These are phyloP conservation scores for Oryza brachyantha DNA, from an alignment of 176 grass and related monocot species.

Conservation along the genomic window DNA sequence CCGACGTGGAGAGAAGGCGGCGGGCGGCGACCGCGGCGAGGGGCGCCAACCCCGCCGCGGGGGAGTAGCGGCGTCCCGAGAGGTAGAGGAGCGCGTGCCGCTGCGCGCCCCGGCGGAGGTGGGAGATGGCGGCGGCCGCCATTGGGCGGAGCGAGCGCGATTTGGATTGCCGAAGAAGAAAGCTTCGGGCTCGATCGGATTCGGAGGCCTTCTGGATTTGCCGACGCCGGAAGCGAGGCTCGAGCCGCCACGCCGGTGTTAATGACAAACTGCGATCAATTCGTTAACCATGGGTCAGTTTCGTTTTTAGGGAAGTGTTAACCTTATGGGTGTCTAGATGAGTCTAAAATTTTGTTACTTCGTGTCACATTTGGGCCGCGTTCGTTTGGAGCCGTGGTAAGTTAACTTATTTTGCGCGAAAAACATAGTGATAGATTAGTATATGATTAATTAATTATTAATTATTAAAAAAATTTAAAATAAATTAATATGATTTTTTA, in stretches of 20 bases:
- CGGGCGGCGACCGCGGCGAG: slow-evolving; percentile 22
- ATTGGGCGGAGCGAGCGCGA: slow-evolving; percentile 27
- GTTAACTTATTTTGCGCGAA: too few species aligned
- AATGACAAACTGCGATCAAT: neutral
- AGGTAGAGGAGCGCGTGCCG: slow-evolving; percentile 42
- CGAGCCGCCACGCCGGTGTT: neutral
- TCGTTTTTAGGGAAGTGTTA: slow-evolving; percentile 30
- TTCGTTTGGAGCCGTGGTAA: too few species aligned
- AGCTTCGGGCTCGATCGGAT: neutral
- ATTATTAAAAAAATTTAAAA: too few species aligned
- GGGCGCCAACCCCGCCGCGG: slow-evolving; percentile 3
- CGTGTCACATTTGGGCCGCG: too few species aligned
- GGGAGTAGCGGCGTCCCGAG: slow-evolving; percentile 27
- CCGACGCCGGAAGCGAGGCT: neutral
- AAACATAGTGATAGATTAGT: too few species aligned
- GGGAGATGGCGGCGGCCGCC: slow-evolving; percentile 43
- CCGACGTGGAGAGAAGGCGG: slow-evolving; percentile 44
- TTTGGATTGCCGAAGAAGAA: slow-evolving; percentile 37
- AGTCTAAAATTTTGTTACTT: too few species aligned
- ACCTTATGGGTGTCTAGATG: too few species aligned
- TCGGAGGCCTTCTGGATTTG: neutral
- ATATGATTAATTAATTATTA: too few species aligned
- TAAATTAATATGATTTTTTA: too few species aligned
- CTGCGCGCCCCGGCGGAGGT: slow-evolving; percentile 45
- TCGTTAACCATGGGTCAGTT: neutral